Base-by-base conservation (phyloP, 2,329 filamentous ascomycete genomes). In the Phyllosticta citriasiana region DNA sequence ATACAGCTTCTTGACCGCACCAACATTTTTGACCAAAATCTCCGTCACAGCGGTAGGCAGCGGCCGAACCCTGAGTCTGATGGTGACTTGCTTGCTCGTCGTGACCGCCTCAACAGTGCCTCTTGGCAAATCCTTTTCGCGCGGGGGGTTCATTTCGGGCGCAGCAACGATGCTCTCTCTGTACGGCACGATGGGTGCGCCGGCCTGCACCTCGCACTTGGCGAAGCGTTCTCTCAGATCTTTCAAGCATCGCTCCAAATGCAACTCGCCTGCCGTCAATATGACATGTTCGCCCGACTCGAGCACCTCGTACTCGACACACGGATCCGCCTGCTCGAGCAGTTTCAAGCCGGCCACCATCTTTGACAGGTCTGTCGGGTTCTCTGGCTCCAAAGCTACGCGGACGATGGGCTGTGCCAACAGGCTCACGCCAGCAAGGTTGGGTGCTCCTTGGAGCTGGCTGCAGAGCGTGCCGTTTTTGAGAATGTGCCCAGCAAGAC, bases 391-490 rank as follows among this genome's bases (percentile, higher is more conserved):
- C n/a, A 99, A 79, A 0, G 94, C 92, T 22, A 99, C 93, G 57
- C 94, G 88, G 5, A 99, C 94, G 65, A 99, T 99, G 1, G 94
- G 94, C 59, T 93, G 88, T 4, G 88, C 89, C 33, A 84, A 85
- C 74, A 92, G 85, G 60, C 80, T 85, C 8, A 97, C 86, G 65
- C 93, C 93, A 0, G 92, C 94, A 58, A 99, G 78, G 74, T 99
- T 99, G 67, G 95, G 86, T 6, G 89, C 86, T 16, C 94, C 94
- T 56, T 91, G 87, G 0, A 95, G 78, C 65, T 89, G 88, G 65
- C 90, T 96, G 77, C 91, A 97, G 3, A 99, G 79, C 0, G 94
- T 99, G 12, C 92, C 94, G 1, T 91, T 95, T 73, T 99, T 99
- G 60, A 99, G 81, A n/a, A 99, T 88, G 64, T 93, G 88, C 16